Base-by-base conservation (phyloP, 768 basidiomycete species). In the Pleurotus giganteus region DNA sequence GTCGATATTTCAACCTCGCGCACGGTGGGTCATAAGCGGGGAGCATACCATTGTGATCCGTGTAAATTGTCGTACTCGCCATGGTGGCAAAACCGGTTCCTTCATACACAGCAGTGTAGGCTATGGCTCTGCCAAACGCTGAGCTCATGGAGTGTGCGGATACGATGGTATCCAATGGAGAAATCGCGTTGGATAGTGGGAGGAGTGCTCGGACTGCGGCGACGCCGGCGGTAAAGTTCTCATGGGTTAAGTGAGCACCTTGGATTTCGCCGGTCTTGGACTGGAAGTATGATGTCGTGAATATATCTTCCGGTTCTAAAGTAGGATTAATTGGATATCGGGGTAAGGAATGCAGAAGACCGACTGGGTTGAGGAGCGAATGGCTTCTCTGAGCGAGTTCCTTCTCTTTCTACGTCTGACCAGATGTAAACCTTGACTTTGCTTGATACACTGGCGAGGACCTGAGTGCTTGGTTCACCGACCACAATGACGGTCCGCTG, bases 221-320 rank as follows among this genome's bases (percentile, higher is more conserved):
- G n/a, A 94, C 87, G 29, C 91, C 94, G 3, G 94, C 91, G 2
- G 92, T 95, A 55, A 96, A 65, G 59, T 93, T 94, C 66, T 89
- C 80, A 66, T 94, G 91, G 0, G 91, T 91, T 28, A 94, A 71
- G 56, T 85, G 84, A 6, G 79, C 80, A 21, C 80, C 86, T 54
- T 79, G 80, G 6, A 87, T 65, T 34, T 77, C 73, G 29, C 86
- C 81, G 17, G 75, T 70, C 17, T 76, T 61, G 1, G 76, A 74
- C 60, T 77, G 71, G 60, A 78, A 86, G 76, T 86, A 89, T 1
- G 85, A 78, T 4, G 89, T 76, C 2, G 86, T 85, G 63, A 86
- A 87, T 4, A 88, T 74, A 58, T 90, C 85, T 47, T 67, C 71
- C 2, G 85, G 74, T 42, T 78, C 87, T 88, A 47, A 11, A 34